A percentile compares a stretch with the other conserved stretches of the same genome.
phyloP scores from a whole-genome alignment of 2,329 filamentous ascomycete genomes.

The Ceratocystis huliohia region DNA sequence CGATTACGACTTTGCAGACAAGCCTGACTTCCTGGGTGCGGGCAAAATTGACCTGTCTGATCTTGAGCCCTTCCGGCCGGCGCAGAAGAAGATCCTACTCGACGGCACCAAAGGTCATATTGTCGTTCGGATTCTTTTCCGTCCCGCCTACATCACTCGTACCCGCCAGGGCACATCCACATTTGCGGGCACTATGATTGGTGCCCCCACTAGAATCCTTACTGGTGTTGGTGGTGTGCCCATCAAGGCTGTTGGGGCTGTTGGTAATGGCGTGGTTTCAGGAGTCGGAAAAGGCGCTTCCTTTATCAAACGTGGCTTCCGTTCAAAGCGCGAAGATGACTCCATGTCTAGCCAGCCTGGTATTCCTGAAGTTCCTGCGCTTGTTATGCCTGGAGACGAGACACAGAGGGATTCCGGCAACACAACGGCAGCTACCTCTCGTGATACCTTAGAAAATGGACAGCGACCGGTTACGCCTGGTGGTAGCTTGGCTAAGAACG shows the following conservation, averaged over 20 bases:
- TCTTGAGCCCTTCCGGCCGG: slow-evolving; percentile 72
- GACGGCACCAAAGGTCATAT: slow-evolving; percentile 84
- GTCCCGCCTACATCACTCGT: slow-evolving; percentile 78
- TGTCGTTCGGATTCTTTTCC: slow-evolving; percentile 77
- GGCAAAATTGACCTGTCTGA: slow-evolving; percentile 62
- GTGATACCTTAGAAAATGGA: slow-evolving; percentile 24
- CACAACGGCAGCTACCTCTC: slow-evolving; percentile 25
- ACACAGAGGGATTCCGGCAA: slow-evolving; percentile 22
- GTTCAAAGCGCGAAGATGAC: slow-evolving; percentile 52
- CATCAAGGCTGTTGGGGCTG: slow-evolving; percentile 70
- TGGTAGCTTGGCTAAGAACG: slow-evolving; percentile 26
- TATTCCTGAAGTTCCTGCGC: slow-evolving; percentile 32
- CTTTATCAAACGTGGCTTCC: slow-evolving; percentile 77
- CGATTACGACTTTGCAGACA: slow-evolving; percentile 95
- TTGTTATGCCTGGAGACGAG: slow-evolving; percentile 24
- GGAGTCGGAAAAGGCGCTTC: slow-evolving; percentile 73
- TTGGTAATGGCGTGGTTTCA: slow-evolving; percentile 47
- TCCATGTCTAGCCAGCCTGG: slow-evolving; percentile 35
- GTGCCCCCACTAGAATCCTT: slow-evolving; percentile 74
- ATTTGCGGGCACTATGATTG: slow-evolving; percentile 79
- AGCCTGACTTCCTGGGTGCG: slow-evolving; percentile 77
- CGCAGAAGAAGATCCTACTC: slow-evolving; percentile 60
- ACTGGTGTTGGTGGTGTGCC: slow-evolving; percentile 69
- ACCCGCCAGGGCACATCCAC: slow-evolving; percentile 82
- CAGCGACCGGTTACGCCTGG: slow-evolving; percentile 19